Conservation (phyloP, 2,329 filamentous ascomycete species). For the Stachybotrys chlorohalonatus region DNA sequence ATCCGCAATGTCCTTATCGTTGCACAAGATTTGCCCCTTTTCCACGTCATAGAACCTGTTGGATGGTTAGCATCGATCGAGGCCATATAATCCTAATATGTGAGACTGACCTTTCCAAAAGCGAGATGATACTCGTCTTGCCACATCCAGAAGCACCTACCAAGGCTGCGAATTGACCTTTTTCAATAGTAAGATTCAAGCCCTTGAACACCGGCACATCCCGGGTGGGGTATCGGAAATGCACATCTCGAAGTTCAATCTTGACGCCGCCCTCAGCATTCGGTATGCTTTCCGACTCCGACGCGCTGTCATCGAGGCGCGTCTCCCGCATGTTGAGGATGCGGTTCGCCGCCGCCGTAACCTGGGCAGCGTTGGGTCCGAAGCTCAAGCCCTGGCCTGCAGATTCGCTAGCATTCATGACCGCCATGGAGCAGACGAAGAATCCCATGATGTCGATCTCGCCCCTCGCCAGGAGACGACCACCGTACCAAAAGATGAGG, state of each 20-base stretch:
- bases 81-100: not conserved
- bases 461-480: slow-evolving; percentile 41
- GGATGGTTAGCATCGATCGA: not conserved
- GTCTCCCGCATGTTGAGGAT: slow-evolving; percentile 44
- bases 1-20: slow-evolving; percentile 48
- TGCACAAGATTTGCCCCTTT: slow-evolving; percentile 55
- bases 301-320: slow-evolving; percentile 22
- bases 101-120: slow-evolving; percentile 39
- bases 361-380: slow-evolving; percentile 54
- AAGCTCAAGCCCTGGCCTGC: slow-evolving; percentile 61
- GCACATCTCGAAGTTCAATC: slow-evolving; percentile 46
- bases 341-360: slow-evolving; percentile 48
- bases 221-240: slow-evolving; percentile 53
- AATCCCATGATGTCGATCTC: slow-evolving; percentile 40
- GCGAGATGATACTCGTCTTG: slow-evolving; percentile 61
- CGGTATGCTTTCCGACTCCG: slow-evolving; percentile 26
- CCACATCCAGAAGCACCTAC: slow-evolving; percentile 64
- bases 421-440: slow-evolving; percentile 53
- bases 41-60: slow-evolving; percentile 60
- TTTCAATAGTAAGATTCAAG: slow-evolving; percentile 54
- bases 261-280: slow-evolving; percentile 40
- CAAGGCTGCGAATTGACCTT: slow-evolving; percentile 61
- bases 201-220: slow-evolving; percentile 48
- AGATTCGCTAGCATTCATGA: slow-evolving; percentile 58
- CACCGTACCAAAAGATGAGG: slow-evolving; percentile 59